Evolutionary conservation across 2,329 filamentous ascomycete species (phyloP).

Genomic region (Aspergillus candidus): DNA sequence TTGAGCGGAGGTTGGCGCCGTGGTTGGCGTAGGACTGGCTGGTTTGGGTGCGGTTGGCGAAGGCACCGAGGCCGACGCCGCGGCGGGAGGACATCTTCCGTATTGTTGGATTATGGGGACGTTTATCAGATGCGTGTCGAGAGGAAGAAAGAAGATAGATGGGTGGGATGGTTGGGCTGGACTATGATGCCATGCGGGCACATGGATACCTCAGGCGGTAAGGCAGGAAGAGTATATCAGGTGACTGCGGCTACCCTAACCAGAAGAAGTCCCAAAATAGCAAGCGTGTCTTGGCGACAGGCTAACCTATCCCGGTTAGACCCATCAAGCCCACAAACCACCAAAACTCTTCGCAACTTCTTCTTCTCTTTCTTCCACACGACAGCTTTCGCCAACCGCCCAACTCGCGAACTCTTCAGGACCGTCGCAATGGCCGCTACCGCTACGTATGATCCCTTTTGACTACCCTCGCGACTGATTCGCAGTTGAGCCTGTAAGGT

Average conservation of each 20-base stretch:
- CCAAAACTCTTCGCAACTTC: constrained; percentile 18
- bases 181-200: too few relatives aligned
- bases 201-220: too few relatives aligned
- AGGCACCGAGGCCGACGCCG: constrained; percentile 83
- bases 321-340: constrained; percentile 29
- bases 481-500: constrained; percentile 40
- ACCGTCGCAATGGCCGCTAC: constrained; percentile 54
- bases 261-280: too few relatives aligned
- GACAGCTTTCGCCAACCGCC: constrained; percentile 34
- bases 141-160: too few relatives aligned
- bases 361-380: constrained; percentile 23
- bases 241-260: too few relatives aligned
- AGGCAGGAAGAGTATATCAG: too few relatives aligned
- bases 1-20: constrained; percentile 76
- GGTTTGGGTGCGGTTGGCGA: constrained; percentile 76
- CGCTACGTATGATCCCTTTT: constrained; percentile 54
- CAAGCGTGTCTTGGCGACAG: too few relatives aligned
- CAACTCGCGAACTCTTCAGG: constrained; percentile 38
- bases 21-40: constrained; percentile 86
- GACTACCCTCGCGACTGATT: constrained; percentile 30
- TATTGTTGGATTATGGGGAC: background rate
- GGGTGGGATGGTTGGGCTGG: too few relatives aligned
- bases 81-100: constrained; percentile 41
- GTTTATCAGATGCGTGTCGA: background rate
- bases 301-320: constrained; percentile 19